A percentile compares a stretch with the other conserved stretches of the same genome.
Evolutionary conservation across 179 eudicot genomes (phyloP).

Genomic region (Gypsophila paniculata): DNA sequence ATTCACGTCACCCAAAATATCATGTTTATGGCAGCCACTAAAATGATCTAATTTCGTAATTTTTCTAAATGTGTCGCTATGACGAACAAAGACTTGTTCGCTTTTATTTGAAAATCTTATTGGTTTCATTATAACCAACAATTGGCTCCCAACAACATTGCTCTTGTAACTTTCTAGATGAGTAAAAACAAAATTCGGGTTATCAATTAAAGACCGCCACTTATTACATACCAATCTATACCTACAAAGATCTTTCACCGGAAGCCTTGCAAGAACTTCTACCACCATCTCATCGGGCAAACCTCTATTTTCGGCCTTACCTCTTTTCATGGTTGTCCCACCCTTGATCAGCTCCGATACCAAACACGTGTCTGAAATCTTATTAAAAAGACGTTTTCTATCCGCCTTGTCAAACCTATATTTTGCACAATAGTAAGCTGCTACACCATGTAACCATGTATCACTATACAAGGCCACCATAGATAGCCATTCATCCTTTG

Average conservation of each 20-base stretch:
- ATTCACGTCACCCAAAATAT: slow-evolving; percentile 14
- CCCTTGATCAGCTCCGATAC: slow-evolving; percentile 3
- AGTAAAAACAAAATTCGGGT: background rate
- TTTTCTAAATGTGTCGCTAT: slow-evolving; percentile 24
- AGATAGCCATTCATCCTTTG: slow-evolving; percentile 21
- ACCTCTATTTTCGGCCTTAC: background rate
- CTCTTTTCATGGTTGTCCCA: slow-evolving; percentile 14
- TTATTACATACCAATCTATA: slow-evolving; percentile 16
- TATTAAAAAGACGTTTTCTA: slow-evolving; percentile 20
- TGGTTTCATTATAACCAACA: slow-evolving; percentile 11
- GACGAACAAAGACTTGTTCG: slow-evolving; percentile 17
- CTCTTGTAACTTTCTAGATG: slow-evolving; percentile 20
- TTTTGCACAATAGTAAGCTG: slow-evolving; percentile 13
- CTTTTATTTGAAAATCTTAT: background rate
- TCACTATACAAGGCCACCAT: slow-evolving; percentile 27
- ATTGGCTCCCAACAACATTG: slow-evolving; percentile 6
- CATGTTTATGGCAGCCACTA: background rate
- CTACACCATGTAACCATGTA: slow-evolving; percentile 23
- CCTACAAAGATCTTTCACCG: slow-evolving; percentile 15
- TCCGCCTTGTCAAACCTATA: slow-evolving; percentile 20
- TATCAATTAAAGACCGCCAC: slow-evolving; percentile 20
- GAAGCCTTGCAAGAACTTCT: slow-evolving; percentile 16
- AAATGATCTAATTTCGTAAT: background rate
- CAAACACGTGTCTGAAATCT: slow-evolving; percentile 4
- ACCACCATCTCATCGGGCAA: slow-evolving; percentile 20